A percentile compares a stretch with the other conserved stretches of the same genome.
These are phyloP conservation scores for Globisporangium nodosum DNA, from an alignment of 352 stramenopile genomes.

Conservation along the genomic window DNA sequence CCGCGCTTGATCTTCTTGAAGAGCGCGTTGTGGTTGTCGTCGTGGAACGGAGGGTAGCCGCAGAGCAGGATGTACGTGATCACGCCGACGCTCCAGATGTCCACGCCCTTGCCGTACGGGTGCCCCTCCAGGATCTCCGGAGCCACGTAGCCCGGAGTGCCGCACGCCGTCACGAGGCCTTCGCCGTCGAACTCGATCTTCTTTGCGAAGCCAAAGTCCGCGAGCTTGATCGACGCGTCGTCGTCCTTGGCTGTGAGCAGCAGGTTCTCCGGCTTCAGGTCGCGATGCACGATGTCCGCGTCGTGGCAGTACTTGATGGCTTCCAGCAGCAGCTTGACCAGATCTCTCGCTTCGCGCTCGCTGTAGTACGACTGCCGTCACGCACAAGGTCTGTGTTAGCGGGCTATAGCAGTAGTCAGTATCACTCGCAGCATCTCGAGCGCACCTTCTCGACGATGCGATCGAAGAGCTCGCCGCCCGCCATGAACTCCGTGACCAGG, in stretches of 20 bases:
- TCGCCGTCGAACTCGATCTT: constrained; percentile 73
- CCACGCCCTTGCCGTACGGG: constrained; percentile 75
- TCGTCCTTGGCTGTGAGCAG: constrained; percentile 76
- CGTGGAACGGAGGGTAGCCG: constrained; percentile 86
- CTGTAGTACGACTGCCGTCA: constrained; percentile 81
- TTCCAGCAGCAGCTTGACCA: constrained; percentile 82
- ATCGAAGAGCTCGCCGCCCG: constrained; percentile 87
- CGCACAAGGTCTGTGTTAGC: neutral
- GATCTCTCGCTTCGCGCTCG: constrained; percentile 81
- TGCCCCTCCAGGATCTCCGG: constrained; percentile 79
- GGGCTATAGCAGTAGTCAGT: too few species aligned
- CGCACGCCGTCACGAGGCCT: constrained; percentile 70
- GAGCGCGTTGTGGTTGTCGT: constrained; percentile 91
- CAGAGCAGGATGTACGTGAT: constrained; percentile 86
- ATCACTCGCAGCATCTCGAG: neutral
- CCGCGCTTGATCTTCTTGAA: constrained; percentile 95
- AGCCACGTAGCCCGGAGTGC: constrained; percentile 78
- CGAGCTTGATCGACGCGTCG: constrained; percentile 82
- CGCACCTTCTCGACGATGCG: constrained; percentile 83
- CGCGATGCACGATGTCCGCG: constrained; percentile 75
- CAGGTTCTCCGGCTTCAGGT: constrained; percentile 84
- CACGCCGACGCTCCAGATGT: constrained; percentile 90
- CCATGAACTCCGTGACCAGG: constrained; percentile 97
- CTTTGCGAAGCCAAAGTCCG: constrained; percentile 85
- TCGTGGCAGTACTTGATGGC: constrained; percentile 89